These are phyloP conservation scores for Elaphomyces granulatus DNA, from an alignment of 495 filamentous ascomycete species.

Conservation along the genomic window DNA sequence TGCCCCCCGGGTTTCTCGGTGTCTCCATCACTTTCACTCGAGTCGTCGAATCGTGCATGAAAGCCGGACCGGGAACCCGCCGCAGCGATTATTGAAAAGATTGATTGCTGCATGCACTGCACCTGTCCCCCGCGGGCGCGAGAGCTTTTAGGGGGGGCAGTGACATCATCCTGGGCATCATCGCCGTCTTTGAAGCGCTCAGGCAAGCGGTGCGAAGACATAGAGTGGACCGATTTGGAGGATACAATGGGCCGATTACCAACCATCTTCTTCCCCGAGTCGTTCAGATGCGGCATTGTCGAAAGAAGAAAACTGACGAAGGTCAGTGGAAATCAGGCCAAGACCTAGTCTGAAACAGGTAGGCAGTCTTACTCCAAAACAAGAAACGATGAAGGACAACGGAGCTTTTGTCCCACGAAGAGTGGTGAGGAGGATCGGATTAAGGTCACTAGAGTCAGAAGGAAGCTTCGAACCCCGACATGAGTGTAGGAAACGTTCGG, in stretches of 20 bases:
- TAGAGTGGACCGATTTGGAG: constrained; percentile 38
- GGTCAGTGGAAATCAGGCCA: no score
- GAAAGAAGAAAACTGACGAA: neutral
- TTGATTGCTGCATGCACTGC: constrained; percentile 78
- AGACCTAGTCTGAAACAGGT: no score
- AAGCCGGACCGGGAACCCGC: constrained; percentile 71
- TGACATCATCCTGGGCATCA: constrained; percentile 60
- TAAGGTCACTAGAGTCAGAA: neutral
- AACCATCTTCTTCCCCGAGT: constrained; percentile 19
- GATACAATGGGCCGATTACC: constrained; percentile 45
- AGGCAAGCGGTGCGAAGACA: constrained; percentile 56
- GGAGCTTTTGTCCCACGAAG: no score
- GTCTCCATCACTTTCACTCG: constrained; percentile 65
- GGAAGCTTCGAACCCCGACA: neutral
- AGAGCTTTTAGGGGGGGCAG: constrained; percentile 35
- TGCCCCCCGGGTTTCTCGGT: constrained; percentile 16
- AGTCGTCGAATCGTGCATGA: constrained; percentile 65
- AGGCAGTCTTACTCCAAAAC: no score
- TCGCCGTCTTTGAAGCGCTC: constrained; percentile 62
- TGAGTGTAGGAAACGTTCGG: neutral
- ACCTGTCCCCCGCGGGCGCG: constrained; percentile 27
- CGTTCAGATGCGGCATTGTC: constrained; percentile 14
- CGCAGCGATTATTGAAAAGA: constrained; percentile 90
- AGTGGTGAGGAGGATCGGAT: neutral
- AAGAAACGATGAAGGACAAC: no score